Evolutionary conservation across 495 filamentous ascomycete genomes (phyloP), one percentile per base, ranked within the genome.

Genomic region (Xylaria flabelliformis): DNA sequence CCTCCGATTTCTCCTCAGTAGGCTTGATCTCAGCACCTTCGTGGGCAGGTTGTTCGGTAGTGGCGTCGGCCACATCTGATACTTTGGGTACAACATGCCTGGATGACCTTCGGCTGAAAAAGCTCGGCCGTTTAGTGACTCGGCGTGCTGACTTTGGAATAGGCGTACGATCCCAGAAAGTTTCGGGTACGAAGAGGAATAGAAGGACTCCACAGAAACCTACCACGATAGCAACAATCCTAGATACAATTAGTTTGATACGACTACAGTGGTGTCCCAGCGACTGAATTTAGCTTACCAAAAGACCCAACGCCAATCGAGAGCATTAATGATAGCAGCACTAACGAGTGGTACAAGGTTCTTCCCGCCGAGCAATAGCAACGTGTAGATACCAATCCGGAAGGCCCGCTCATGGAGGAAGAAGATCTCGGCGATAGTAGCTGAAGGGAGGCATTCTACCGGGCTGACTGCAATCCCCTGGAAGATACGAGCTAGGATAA

Each of bases 371-470:
- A 99, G 87, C 15, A 98, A 85, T 3, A 98, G 80, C 13, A 99
- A 82, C 0, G 95, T 97, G 78, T 99, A 99, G 26, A 98, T 94
- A n/a, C 96, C 96, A 44, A 99, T 89, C 10, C 96, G 91, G 77
- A 95, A 98, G 2, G 96, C 96, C 53, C 95, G 86, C 82, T 98
- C 96, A 73, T 98, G 96, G 21, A 98, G 84, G 77, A 97, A 98
- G 83, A 94, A 99, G 73, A 98, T 98, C 80, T 99, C 96, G 9
- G 95, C 94, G 73, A 98, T 94, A 0, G 94, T 97, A 15, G 96
- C 96, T 4, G 94, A 97, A 0, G 96, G 96, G 62, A 99, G 87
- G 75, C 94, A 95, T 80, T 99, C 96, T n/a, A 97, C 93, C 0
- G 95, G 93, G 68, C 91, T 94, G 51, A 98, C 92, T 0, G 94